Percentiles rank a stretch among this genome's conserved stretches.
phyloP scores from a whole-genome alignment of 2,329 filamentous ascomycete genomes.

The Teratosphaeria gauchensis region DNA sequence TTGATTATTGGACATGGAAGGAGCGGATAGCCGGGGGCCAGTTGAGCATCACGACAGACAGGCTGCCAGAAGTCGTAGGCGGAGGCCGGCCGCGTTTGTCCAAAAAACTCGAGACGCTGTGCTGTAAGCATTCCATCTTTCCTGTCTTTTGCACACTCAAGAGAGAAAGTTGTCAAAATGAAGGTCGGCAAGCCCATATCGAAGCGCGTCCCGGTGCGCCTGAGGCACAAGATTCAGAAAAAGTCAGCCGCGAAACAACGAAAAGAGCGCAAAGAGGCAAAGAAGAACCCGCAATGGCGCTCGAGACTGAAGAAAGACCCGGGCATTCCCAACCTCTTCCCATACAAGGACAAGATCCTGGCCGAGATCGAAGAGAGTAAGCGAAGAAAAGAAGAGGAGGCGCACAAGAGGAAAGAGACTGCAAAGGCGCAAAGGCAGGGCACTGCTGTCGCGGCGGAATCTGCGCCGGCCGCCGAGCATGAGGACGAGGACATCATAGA shows the following conservation, averaged over 20 bases:
- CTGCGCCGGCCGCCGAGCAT: slow-evolving; percentile 30
- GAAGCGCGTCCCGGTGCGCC: slow-evolving; percentile 79
- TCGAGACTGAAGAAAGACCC: slow-evolving; percentile 95
- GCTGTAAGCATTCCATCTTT: neutral
- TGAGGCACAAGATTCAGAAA: slow-evolving; percentile 95
- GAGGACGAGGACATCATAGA: slow-evolving; percentile 46
- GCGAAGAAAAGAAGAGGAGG: slow-evolving; percentile 70
- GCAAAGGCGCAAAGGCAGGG: slow-evolving; percentile 41
- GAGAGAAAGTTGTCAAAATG: slow-evolving; percentile 8
- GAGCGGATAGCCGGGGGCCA: too few species aligned
- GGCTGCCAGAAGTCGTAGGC: neutral
- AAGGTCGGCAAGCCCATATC: slow-evolving; percentile 63
- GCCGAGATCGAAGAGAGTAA: slow-evolving; percentile 89
- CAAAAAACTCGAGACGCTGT: neutral
- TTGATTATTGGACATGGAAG: neutral
- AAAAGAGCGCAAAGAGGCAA: slow-evolving; percentile 79
- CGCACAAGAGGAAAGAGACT: slow-evolving; percentile 59
- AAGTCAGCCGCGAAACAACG: slow-evolving; percentile 80
- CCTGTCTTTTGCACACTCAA: neutral
- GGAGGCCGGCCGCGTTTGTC: neutral
- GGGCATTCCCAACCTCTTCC: slow-evolving; percentile 93
- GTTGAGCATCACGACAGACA: too few species aligned
- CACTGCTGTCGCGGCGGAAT: slow-evolving; percentile 25
- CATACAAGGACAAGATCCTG: slow-evolving; percentile 91
- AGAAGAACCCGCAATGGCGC: slow-evolving; percentile 96